These are phyloP conservation scores for Rhodofomes roseus DNA, from an alignment of 1,284 basidiomycete genomes.

Conservation along the genomic window DNA sequence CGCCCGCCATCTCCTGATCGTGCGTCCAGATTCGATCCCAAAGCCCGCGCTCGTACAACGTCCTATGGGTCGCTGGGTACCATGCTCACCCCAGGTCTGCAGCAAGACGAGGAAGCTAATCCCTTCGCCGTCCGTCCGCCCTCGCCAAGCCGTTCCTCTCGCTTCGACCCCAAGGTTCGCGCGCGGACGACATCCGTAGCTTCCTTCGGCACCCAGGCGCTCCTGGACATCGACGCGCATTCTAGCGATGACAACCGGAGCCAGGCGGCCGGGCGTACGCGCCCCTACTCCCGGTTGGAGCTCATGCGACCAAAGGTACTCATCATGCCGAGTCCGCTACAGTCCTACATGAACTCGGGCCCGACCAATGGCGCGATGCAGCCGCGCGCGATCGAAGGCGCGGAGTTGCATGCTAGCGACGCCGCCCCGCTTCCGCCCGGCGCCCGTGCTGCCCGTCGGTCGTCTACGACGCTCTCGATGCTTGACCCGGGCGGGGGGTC, in stretches of 20 bases:
- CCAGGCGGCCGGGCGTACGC: slow-evolving; percentile 36
- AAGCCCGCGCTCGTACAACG: slow-evolving; percentile 54
- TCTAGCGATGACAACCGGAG: slow-evolving; percentile 31
- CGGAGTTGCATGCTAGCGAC: slow-evolving; percentile 53
- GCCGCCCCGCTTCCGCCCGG: slow-evolving; percentile 68
- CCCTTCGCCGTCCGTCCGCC: slow-evolving; percentile 60
- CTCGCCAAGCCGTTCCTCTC: slow-evolving; percentile 54
- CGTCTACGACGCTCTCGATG: slow-evolving; percentile 36
- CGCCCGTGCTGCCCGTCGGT: slow-evolving; percentile 50
- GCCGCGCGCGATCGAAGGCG: slow-evolving; percentile 47
- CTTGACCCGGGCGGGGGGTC: slow-evolving; percentile 14
- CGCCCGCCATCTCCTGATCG: slow-evolving; percentile 54
- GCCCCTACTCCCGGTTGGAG: slow-evolving; percentile 67
- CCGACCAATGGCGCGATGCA: slow-evolving; percentile 23
- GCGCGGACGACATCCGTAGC: slow-evolving; percentile 63
- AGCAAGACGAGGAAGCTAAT: slow-evolving; percentile 37
- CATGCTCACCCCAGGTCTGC: slow-evolving; percentile 41
- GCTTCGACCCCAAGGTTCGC: slow-evolving; percentile 70
- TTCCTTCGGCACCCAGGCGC: slow-evolving; percentile 59
- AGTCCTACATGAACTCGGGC: slow-evolving; percentile 37
- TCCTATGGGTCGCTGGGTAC: slow-evolving; percentile 65
- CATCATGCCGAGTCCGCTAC: slow-evolving; percentile 82
- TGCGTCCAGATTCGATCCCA: slow-evolving; percentile 72
- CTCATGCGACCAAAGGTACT: slow-evolving; percentile 78
- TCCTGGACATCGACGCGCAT: slow-evolving; percentile 54